A percentile compares a stretch with the other conserved stretches of the same genome.
Conservation (phyloP, 2,329 filamentous ascomycete genomes). For the Ophioceras dolichostomum region DNA sequence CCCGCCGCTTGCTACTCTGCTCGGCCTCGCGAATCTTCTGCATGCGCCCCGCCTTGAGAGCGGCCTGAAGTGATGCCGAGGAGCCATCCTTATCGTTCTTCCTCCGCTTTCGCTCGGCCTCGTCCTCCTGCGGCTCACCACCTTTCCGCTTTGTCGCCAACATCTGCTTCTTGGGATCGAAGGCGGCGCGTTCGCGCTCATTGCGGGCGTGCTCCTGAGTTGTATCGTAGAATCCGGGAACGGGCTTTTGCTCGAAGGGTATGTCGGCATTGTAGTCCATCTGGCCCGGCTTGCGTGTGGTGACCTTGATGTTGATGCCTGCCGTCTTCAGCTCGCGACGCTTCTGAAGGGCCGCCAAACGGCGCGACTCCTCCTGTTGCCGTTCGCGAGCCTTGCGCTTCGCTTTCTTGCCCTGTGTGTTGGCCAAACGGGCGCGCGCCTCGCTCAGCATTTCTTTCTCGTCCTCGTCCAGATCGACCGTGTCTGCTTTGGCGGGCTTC, state of each 20-base stretch:
- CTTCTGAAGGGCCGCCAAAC: constrained; percentile 86
- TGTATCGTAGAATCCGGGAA: constrained; percentile 87
- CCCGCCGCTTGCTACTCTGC: constrained; percentile 83
- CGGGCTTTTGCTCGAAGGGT: constrained; percentile 87
- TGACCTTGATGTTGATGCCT: constrained; percentile 95
- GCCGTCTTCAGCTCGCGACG: constrained; percentile 92
- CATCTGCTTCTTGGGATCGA: constrained; percentile 88
- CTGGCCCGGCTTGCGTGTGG: constrained; percentile 81
- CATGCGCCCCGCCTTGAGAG: constrained; percentile 84
- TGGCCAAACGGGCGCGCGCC: constrained; percentile 87
- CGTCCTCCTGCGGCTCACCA: constrained; percentile 77
- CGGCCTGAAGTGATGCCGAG: constrained; percentile 72
- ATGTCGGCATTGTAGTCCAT: constrained; percentile 99
- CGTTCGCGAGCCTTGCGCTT: constrained; percentile 94
- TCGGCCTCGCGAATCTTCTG: constrained; percentile 93
- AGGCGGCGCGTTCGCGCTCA: constrained; percentile 70
- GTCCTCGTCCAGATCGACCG: constrained; percentile 95
- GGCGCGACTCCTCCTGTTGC: constrained; percentile 86
- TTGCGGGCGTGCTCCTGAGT: constrained; percentile 69
- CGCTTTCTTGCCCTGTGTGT: constrained; percentile 97
- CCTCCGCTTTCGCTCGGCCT: constrained; percentile 66
- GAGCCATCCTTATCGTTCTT: constrained; percentile 73
- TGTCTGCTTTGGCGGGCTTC: constrained; percentile 90
- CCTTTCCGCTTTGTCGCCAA: constrained; percentile 80
- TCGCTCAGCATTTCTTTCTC: constrained; percentile 99